A percentile compares a stretch with the other conserved stretches of the same genome.
Conservation (phyloP, 2,329 filamentous ascomycete species). For the Neofusicoccum ribis region DNA sequence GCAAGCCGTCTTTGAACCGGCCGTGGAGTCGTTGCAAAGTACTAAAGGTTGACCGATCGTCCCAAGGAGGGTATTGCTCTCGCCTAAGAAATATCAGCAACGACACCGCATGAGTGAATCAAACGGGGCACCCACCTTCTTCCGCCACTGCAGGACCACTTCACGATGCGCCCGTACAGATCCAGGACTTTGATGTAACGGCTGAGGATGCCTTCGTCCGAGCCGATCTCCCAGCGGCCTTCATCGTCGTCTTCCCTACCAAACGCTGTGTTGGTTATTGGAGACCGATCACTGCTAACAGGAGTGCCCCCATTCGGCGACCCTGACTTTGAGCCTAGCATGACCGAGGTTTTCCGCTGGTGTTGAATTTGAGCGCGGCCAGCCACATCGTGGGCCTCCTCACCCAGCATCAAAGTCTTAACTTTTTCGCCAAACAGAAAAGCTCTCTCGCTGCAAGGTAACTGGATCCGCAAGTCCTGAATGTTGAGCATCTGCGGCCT, state of each 20-base stretch:
- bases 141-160: slow-evolving; percentile 60
- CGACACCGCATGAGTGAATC: not conserved
- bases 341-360: slow-evolving; percentile 49
- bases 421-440: slow-evolving; percentile 65
- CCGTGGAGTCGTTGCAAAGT: slow-evolving; percentile 54
- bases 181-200: slow-evolving; percentile 56
- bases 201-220: slow-evolving; percentile 48
- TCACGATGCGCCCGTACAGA: slow-evolving; percentile 58
- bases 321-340: slow-evolving; percentile 25
- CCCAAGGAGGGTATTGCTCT: slow-evolving; percentile 61
- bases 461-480: slow-evolving; percentile 62
- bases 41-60: slow-evolving; percentile 55
- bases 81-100: slow-evolving; percentile 51
- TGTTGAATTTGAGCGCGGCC: slow-evolving; percentile 43
- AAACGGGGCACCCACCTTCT: slow-evolving; percentile 44
- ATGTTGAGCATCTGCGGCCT: slow-evolving; percentile 60
- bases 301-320: slow-evolving; percentile 22
- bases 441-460: slow-evolving; percentile 66
- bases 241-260: slow-evolving; percentile 34
- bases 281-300: slow-evolving; percentile 13
- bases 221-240: slow-evolving; percentile 54
- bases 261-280: slow-evolving; percentile 31
- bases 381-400: slow-evolving; percentile 41
- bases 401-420: slow-evolving; percentile 50
- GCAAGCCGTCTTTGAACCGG: slow-evolving; percentile 56